A percentile compares a stretch with the other conserved stretches of the same genome.
Evolutionary conservation across 2,329 filamentous ascomycete species (phyloP).

Genomic region (Diplodia mutila): DNA sequence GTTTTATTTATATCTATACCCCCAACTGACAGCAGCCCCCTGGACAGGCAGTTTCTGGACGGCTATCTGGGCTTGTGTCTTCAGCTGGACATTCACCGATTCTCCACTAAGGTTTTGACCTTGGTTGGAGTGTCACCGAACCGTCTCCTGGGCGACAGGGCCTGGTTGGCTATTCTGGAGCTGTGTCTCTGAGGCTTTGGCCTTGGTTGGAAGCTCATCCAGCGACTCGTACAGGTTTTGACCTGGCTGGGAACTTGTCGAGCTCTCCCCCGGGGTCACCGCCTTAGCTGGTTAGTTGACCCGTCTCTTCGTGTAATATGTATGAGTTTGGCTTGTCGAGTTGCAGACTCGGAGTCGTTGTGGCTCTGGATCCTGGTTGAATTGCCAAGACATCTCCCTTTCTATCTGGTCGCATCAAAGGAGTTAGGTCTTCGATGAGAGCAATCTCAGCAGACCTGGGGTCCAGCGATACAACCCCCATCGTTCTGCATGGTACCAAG

Average conservation of each 20-base stretch:
- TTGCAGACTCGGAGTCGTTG: not conserved
- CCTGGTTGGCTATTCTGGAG: not conserved
- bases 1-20: not conserved
- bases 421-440: not conserved
- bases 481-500: not conserved
- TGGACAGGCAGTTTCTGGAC: not conserved
- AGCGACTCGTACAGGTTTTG: not conserved
- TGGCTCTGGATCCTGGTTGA: not conserved
- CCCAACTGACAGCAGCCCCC: not conserved
- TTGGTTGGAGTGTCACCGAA: not conserved
- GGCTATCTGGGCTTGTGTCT: not conserved
- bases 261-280: not conserved
- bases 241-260: not conserved
- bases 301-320: slow-evolving; percentile 1
- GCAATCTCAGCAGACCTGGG: not conserved
- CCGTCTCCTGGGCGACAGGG: not conserved
- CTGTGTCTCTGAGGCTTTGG: slow-evolving; percentile 13
- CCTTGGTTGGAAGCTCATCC: slow-evolving; percentile 11
- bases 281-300: slow-evolving; percentile 16
- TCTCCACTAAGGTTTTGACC: not conserved
- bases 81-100: not conserved
- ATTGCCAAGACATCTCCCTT: not conserved
- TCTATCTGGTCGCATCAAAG: not conserved
- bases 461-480: slow-evolving; percentile 8
- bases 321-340: not conserved